Evolutionary conservation across 441 rosid genomes (phyloP), one percentile per base, ranked within the genome.

Genomic region (Manihot esculenta): DNA sequence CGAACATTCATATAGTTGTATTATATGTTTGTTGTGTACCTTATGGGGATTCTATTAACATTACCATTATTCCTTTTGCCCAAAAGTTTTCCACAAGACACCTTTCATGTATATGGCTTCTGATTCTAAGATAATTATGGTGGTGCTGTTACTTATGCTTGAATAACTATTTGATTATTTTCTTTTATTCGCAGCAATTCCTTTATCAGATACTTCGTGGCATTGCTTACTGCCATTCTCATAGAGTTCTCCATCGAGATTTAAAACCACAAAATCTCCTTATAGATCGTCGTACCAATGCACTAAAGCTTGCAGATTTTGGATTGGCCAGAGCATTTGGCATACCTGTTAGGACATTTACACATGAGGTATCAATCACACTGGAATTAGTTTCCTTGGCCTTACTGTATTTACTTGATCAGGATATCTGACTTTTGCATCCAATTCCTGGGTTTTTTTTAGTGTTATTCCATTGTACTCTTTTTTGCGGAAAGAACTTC

Each of bases 321-420:
- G 99, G 99, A 64, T 85, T 95, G 59, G 99, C 99, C 35, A 88
- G 99, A 82, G 97, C 97, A 72, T 92, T 95, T 79, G 96, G 96
- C 53, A 88, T 91, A 78, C 97, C 98, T 64, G 97, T 93, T 80
- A 85, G 97, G 87, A 92, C 98, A 57, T 95, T 92, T 81, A 92
- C 99, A 9, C 98, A 95, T 74, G 99, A 92, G 98, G 98, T 91
- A 82, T 61, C 27, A 24, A 59, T 42, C 59, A 47, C 15, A 51
- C 60, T 57, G 6, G 35, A 21, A 59, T 59, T 66, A 45, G 44
- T 26, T 30, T 79, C 11, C 57, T 24, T 44, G 30, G 35, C 70
- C 33, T 61, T 50, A 10, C 6, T 12, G 11, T 49, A 26, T 13
- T 13, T 62, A 8, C 13, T 57, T 35, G 44, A 58, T 9, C 33